Base-by-base conservation (phyloP, 225 moss, liverwort and hornwort genomes). In the Physcomitrellopsis africana region DNA sequence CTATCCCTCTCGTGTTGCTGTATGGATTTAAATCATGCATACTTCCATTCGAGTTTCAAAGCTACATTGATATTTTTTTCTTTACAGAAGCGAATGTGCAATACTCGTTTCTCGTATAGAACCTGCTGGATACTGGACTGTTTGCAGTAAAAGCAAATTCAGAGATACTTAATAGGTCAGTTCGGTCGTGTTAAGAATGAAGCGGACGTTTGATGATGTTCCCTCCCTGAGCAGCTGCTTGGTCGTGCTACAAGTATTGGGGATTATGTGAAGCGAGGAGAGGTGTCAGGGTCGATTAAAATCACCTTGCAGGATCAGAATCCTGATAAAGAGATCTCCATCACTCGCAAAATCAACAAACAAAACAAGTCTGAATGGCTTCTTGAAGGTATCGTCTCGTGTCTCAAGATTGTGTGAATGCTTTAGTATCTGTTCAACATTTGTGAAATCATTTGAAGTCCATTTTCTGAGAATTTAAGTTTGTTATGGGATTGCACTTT, bases 221-320 rank as follows among this genome's bases (percentile, higher is more conserved):
- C 68, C 60, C 63, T 77, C 26, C 51, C 45, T 76, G 29, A 60
- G 10, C 87, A 97, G 97, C 83, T 94, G 43, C 87, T 97, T 26
- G 97, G 97, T 22, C 88, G 97, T 77, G 94, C 97, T 19, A 80
- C 83, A 65, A 84, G 77, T 67, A 97, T 97, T 77, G 94, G 97
- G 16, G 97, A 97, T 73, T 97, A 89, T 78, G 94, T 97, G 32
- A 94, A 90, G 81, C 89, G 94, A 63, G 97, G 97, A 22, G 97
- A 97, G 81, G 97, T 94, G 17, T 74, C 86, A 20, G 94, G 92
- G 47, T 97, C 89, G 97, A 93, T 89, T 15, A 90, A 87, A 78
- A 91, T 97, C 65, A 87, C 91, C 43, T 83, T 97, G 55, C 93
- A 90, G 45, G 97, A 91, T 22, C 74, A 76, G 52, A 59, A 66